Evolutionary conservation across 257 asterid genomes (phyloP), one percentile per base, ranked within the genome.

Genomic region (Eustoma russellianum): DNA sequence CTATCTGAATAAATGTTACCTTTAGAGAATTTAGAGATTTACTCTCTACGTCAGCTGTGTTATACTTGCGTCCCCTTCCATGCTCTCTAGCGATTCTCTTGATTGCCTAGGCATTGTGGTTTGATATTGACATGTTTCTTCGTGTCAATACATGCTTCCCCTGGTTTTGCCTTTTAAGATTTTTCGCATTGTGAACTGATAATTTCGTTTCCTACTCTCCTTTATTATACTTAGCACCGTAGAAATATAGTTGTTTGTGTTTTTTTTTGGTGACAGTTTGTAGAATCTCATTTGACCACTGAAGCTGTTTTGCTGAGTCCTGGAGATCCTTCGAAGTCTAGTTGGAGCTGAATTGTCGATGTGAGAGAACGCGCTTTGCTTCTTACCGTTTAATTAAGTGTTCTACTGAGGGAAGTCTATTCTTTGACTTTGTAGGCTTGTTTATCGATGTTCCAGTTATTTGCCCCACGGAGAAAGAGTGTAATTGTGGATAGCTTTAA

Each of bases 401-500:
- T 49, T 49, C 55, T 65, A 64, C 73, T 60, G 62, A 54, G 70
- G 75, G 66, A n/a, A 70, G 51, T 74, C 72, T 43, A 59, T 57
- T 57, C 74, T 50, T 38, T 11, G 49, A 64, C 66, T 66, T 69
- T 17, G 71, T 63, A 63, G 72, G 67, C 78, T 52, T 38, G 33
- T 41, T 60, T 46, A 46, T 65, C 56, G 58, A 24, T 59, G 64
- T 70, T 77, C 63, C 59, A 59, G 73, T 63, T 59, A n/a, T 58
- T 57, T 82, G 47, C 66, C 56, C 43, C 43, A 38, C 12, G 43
- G 43, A n/a, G 43, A 38, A 38, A 38, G 43, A 38, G 43, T 38
- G 43, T 38, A 38, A 38, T 38, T 77, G 69, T 72, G 76, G 78
- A 58, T 74, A 70, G 72, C 74, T 70, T 80, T 57, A 66, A 61